These are phyloP conservation scores for Trichoderma atroviride DNA, from an alignment of 2,329 filamentous ascomycete species.

Conservation along the genomic window DNA sequence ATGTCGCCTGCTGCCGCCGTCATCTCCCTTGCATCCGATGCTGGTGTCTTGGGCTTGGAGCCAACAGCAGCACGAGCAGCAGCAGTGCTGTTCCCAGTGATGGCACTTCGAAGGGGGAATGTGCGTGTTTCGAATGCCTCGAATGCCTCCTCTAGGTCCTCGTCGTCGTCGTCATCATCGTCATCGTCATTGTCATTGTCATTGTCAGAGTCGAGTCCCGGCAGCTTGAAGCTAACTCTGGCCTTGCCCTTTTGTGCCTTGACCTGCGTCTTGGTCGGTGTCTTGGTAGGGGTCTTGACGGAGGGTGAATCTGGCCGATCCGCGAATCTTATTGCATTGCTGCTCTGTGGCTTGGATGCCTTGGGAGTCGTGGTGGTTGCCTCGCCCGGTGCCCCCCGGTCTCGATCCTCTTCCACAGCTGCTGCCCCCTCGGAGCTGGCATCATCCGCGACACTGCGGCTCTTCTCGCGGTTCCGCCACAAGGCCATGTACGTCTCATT, in stretches of 20 bases:
- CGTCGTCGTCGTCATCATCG: neutral
- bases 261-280: neutral
- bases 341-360: neutral
- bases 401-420: neutral
- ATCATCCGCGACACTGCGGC: neutral
- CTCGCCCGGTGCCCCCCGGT: conserved; percentile 35
- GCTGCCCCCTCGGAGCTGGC: neutral
- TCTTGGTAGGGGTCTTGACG: neutral
- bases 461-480: conserved; percentile 27
- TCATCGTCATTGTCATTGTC: neutral
- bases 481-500: conserved; percentile 44
- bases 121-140: conserved; percentile 44
- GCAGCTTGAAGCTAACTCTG: neutral
- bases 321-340: neutral
- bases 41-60: conserved; percentile 18
- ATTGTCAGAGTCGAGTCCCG: neutral
- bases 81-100: neutral
- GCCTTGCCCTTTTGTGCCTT: conserved; percentile 1
- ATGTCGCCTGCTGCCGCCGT: conserved; percentile 14
- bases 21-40: neutral
- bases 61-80: neutral
- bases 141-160: conserved; percentile 41
- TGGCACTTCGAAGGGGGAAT: conserved; percentile 31
- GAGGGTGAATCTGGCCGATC: neutral
- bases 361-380: neutral